Conservation (phyloP, 2,329 filamentous ascomycete genomes). For the Cladosporium colombiae region DNA sequence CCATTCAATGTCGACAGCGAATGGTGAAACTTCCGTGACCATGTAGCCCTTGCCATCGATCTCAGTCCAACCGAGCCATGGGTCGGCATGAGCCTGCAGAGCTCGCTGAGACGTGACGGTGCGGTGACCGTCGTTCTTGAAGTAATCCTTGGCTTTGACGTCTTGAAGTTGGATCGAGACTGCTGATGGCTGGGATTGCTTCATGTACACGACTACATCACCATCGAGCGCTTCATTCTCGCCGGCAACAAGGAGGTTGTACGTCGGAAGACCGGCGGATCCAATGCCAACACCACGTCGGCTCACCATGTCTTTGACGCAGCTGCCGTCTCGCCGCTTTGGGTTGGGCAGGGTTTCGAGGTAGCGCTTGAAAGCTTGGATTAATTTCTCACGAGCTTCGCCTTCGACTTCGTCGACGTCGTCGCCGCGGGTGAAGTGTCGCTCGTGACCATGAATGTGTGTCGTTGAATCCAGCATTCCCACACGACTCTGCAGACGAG, state of each 20-base stretch:
- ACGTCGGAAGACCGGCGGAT: conserved; percentile 16
- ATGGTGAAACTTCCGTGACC: conserved; percentile 18
- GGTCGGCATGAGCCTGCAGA: conserved; percentile 10
- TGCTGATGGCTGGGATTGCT: conserved; percentile 18
- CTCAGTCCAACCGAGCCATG: conserved; percentile 18
- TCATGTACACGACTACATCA: conserved; percentile 17
- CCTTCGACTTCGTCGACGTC: conserved; percentile 10
- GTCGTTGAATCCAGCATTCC: conserved; percentile 11
- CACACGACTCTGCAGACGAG: conserved; percentile 14
- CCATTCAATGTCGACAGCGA: conserved; percentile 17
- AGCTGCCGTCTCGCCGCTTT: neutral
- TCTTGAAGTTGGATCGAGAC: conserved; percentile 9
- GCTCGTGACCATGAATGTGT: neutral
- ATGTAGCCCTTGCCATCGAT: conserved; percentile 18
- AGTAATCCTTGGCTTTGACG: conserved; percentile 4
- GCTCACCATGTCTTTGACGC: conserved; percentile 17
- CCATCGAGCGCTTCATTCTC: conserved; percentile 10
- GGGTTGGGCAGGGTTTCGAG: neutral
- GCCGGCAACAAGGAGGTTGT: conserved; percentile 16
- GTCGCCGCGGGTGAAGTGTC: conserved; percentile 1
- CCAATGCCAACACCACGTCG: conserved; percentile 17
- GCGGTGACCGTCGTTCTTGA: conserved; percentile 19
- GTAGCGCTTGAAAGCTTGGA: conserved; percentile 1
- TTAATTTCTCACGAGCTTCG: neutral
- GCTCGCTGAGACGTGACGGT: conserved; percentile 15